Evolutionary conservation across 1,139 yeast species (phyloP).

Genomic region (Geotrichum macrosporum): DNA sequence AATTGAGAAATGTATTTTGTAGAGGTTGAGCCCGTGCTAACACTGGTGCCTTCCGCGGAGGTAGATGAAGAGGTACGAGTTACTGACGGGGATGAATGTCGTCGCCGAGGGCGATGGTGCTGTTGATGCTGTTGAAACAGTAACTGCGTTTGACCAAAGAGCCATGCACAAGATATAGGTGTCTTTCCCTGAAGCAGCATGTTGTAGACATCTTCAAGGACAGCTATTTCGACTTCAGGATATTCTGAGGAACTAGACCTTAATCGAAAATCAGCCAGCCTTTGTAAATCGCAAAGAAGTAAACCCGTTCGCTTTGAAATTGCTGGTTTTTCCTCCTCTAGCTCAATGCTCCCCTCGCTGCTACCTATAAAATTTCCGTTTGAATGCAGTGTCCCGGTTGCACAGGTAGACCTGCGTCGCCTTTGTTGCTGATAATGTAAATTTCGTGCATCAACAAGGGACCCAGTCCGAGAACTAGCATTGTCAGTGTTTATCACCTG

Average conservation of each 20-base stretch:
- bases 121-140: not conserved
- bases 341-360: too few species aligned
- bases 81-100: not conserved
- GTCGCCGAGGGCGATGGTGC: too few species aligned
- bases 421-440: slow-evolving; percentile 1
- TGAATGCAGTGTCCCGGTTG: too few species aligned
- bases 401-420: too few species aligned
- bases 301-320: slow-evolving; percentile 7
- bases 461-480: too few species aligned
- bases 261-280: slow-evolving; percentile 6
- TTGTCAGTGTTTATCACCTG: too few species aligned
- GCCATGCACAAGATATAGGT: not conserved
- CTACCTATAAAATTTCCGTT: too few species aligned
- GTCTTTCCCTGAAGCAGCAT: not conserved
- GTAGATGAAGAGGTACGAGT: not conserved
- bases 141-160: slow-evolving; percentile 1
- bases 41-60: too few species aligned
- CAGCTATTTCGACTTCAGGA: slow-evolving; percentile 8
- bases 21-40: too few species aligned
- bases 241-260: slow-evolving; percentile 10
- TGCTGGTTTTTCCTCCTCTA: too few species aligned
- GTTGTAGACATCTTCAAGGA: slow-evolving; percentile 14
- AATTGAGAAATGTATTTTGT: slow-evolving; percentile 13
- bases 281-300: slow-evolving; percentile 7
- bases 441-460: too few species aligned